Evolutionary conservation across 176 grass and related monocot species (phyloP).

Genomic region (Carex littledalei): DNA sequence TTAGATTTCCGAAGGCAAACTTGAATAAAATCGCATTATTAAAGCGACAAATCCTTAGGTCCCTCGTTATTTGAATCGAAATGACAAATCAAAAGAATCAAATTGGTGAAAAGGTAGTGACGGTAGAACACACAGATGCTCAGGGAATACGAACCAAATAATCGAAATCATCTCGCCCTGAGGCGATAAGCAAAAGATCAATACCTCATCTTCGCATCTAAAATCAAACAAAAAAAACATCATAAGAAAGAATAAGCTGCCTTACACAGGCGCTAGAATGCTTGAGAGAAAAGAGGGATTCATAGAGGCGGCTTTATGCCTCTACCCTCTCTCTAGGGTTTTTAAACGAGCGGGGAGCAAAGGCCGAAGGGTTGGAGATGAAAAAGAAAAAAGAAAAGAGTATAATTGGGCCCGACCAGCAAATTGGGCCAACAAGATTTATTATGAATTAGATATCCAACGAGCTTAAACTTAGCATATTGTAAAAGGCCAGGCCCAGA

Average conservation of each 20-base stretch:
- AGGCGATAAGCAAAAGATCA: neutral
- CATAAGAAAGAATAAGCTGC: neutral
- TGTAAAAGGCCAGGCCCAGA: neutral
- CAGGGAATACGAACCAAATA: slow-evolving; percentile 32
- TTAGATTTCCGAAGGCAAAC: slow-evolving; percentile 30
- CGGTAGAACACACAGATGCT: slow-evolving; percentile 13
- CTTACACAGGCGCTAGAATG: too few relatives aligned
- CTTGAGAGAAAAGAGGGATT: neutral
- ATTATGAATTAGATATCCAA: neutral
- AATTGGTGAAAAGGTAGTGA: neutral
- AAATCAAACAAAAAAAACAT: neutral
- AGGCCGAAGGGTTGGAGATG: neutral
- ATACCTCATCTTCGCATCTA: slow-evolving; percentile 21
- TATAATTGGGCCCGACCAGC: too few relatives aligned
- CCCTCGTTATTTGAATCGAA: slow-evolving; percentile 2
- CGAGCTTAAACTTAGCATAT: neutral
- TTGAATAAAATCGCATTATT: slow-evolving; percentile 23
- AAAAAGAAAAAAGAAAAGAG: neutral
- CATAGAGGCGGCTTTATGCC: neutral
- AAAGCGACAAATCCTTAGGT: slow-evolving; percentile 24
- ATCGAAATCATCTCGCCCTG: slow-evolving; percentile 4
- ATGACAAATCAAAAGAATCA: neutral
- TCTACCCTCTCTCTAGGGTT: neutral
- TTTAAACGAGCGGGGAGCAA: neutral
- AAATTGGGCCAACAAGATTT: neutral